Conservation (phyloP, 768 basidiomycete species). For the Mycena latifolia region DNA sequence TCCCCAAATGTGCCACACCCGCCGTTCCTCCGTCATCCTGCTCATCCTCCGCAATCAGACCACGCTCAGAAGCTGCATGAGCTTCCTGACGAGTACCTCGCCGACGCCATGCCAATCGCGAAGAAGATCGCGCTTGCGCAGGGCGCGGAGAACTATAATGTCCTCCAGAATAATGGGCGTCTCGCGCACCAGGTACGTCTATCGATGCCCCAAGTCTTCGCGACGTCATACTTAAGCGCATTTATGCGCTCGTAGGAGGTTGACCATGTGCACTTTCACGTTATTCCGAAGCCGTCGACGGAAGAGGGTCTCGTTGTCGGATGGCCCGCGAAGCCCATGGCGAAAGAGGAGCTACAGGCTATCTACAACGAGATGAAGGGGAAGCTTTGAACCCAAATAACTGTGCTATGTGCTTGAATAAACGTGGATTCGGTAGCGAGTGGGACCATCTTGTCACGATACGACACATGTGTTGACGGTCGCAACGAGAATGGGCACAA, state of each 20-base stretch:
- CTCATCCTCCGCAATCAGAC: slow-evolving; percentile 57
- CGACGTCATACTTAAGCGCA: background rate
- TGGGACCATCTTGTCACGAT: too few species aligned
- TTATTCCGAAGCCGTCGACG: slow-evolving; percentile 89
- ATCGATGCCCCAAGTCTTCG: background rate
- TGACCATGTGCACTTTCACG: slow-evolving; percentile 92
- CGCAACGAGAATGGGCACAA: too few species aligned
- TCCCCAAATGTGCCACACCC: slow-evolving; percentile 84
- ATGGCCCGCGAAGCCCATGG: slow-evolving; percentile 76
- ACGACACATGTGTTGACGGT: too few species aligned
- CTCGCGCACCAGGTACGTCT: slow-evolving; percentile 67
- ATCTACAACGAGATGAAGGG: slow-evolving; percentile 70
- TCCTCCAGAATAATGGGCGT: slow-evolving; percentile 76
- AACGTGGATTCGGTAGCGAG: too few species aligned
- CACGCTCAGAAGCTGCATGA: slow-evolving; percentile 91
- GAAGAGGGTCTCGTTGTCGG: slow-evolving; percentile 83
- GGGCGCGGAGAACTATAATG: slow-evolving; percentile 85
- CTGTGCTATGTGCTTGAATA: background rate
- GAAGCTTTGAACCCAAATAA: slow-evolving; percentile 53
- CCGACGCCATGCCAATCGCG: slow-evolving; percentile 81
- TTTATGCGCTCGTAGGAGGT: slow-evolving; percentile 63
- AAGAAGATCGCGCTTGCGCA: slow-evolving; percentile 90
- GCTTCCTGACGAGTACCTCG: slow-evolving; percentile 86
- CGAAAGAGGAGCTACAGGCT: slow-evolving; percentile 75
- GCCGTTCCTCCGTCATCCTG: background rate